Percentiles rank a stretch among this genome's conserved stretches.
These are phyloP conservation scores for Stephania cephalantha DNA, from an alignment of 164 flowering plant genomes.

Conservation along the genomic window DNA sequence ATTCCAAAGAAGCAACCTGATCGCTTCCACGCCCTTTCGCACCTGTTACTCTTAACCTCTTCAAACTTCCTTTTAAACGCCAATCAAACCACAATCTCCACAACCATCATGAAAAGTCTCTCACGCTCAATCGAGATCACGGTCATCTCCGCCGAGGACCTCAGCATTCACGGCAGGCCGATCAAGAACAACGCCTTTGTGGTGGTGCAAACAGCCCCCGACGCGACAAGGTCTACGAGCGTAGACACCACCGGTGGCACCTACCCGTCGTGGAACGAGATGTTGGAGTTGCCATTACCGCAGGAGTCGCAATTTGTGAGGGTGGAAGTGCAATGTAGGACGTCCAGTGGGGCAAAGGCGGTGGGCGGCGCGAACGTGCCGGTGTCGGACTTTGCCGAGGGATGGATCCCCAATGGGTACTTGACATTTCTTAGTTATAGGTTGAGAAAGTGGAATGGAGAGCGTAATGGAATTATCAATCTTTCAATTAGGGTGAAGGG, in stretches of 20 bases:
- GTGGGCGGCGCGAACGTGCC: constrained; percentile 41
- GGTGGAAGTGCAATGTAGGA: constrained; percentile 34
- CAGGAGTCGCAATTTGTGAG: constrained; percentile 15
- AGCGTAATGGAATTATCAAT: constrained; percentile 48
- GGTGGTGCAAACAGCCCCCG: constrained; percentile 17
- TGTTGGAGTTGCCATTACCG: constrained; percentile 29
- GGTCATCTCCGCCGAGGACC: constrained; percentile 32
- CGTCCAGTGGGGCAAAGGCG: constrained; percentile 9
- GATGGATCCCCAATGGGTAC: constrained; percentile 29
- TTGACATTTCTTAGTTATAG: constrained; percentile 57
- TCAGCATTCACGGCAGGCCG: constrained; percentile 16
- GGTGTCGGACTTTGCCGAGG: constrained; percentile 45
- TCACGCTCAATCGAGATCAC: constrained; percentile 31
- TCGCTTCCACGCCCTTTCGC: too few species aligned
- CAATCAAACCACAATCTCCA: too few species aligned
- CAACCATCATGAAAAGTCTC: not conserved
- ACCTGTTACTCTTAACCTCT: too few species aligned
- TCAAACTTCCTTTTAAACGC: too few species aligned
- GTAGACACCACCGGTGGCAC: constrained; percentile 29
- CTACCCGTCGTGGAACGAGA: constrained; percentile 43
- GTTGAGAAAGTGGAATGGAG: constrained; percentile 33
- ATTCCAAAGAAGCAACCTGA: too few species aligned
- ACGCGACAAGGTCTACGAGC: constrained; percentile 13
- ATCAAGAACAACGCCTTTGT: constrained; percentile 34
- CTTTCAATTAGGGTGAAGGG: constrained; percentile 34